Evolutionary conservation across 768 basidiomycete genomes (phyloP), one percentile per base, ranked within the genome.

Genomic region (Auriscalpium vulgare): DNA sequence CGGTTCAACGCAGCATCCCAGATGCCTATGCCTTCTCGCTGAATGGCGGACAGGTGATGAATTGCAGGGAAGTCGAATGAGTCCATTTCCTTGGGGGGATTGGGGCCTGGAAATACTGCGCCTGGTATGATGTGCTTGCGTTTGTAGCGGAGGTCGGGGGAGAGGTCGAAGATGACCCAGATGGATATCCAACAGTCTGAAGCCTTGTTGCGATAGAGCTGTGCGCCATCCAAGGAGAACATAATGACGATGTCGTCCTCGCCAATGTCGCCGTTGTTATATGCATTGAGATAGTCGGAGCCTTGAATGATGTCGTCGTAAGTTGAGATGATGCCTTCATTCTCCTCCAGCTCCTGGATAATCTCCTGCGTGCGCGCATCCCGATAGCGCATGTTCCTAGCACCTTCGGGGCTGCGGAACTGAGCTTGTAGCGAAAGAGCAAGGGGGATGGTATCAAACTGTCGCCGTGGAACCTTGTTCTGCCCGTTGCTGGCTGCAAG

Each of bases 191-290:
- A 72, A 11, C 63, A 65, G 29, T 65, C 63, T 6, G 74, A 67
- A 2, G 16, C 47, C 58, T 75, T 76, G 59, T 64, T 63, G 8
- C 53, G 52, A 55, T 75, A 75, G 2, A 78, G 67, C 55, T 78
- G 76, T 0, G 71, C 69, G 0, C 76, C 73, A 51, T 78, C 71
- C 9, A 75, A 58, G 0, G 73, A 76, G 0, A 70, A 55, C 54
- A 74, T 63, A 2, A 77, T 57, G 6, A 74, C 13, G 68, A 68
- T 59, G 45, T 74, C 69, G 2, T 44, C 38, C 37, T 65, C 67
- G 35, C 62, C 49, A 46, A 66, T 63, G 34, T 67, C 21, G 0
- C 49, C 38, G 7, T 52, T 16, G 5, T 34, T 4, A 4, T 66
- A 64, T 8, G 50, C 45, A n/a, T 68, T 65, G 17, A 71, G 63